phyloP scores from a whole-genome alignment of 1,139 yeast genomes.

The Lipomyces yarrowii region DNA sequence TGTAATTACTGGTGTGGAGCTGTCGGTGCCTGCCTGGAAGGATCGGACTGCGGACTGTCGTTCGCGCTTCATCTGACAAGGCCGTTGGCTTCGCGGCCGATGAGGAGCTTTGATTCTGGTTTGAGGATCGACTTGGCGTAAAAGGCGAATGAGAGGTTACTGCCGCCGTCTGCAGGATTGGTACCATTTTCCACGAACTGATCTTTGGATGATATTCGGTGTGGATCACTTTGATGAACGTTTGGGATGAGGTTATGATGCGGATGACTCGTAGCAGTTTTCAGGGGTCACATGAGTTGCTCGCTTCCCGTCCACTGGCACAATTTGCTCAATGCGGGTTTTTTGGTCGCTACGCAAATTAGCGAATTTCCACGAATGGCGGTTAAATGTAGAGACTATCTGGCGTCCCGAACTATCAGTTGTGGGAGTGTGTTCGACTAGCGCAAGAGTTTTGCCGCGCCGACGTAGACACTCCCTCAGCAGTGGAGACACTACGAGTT shows the following conservation, averaged over 20 bases:
- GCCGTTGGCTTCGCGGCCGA: not conserved
- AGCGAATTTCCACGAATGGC: too few species aligned
- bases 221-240: not conserved
- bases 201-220: not conserved
- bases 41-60: not conserved
- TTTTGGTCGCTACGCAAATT: not conserved
- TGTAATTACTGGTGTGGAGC: not conserved
- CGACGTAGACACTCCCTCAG: too few species aligned
- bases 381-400: too few species aligned
- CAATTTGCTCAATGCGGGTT: not conserved
- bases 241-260: too few species aligned
- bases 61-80: not conserved
- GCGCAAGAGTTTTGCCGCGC: too few species aligned
- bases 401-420: too few species aligned
- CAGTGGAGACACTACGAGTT: too few species aligned
- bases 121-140: not conserved
- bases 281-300: too few species aligned
- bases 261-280: too few species aligned
- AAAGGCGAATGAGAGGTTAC: not conserved
- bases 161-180: constrained; percentile 3
- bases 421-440: too few species aligned
- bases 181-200: not conserved
- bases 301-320: too few species aligned
- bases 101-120: not conserved
- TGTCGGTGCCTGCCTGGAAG: not conserved